A percentile compares a stretch with the other conserved stretches of the same genome.
These are phyloP conservation scores for Cyberlindnera japonica DNA, from an alignment of 805 yeast genomes.

Conservation along the genomic window DNA sequence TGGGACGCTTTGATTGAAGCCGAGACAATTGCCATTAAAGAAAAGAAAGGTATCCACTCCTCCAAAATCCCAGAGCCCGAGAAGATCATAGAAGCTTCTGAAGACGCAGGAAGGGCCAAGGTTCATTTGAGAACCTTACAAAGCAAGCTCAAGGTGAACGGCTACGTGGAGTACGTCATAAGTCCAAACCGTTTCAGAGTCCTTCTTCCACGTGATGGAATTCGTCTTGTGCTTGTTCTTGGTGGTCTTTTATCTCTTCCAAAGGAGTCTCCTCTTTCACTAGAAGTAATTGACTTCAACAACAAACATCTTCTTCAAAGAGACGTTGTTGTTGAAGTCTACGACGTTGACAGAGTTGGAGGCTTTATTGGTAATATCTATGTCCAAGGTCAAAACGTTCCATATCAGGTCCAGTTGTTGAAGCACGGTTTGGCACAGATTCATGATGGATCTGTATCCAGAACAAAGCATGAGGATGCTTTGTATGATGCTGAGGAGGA, in stretches of 20 bases:
- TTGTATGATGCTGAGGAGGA: conserved; percentile 57
- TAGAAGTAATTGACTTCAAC: conserved; percentile 52
- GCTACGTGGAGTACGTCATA: conserved; percentile 67
- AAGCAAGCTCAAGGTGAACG: conserved; percentile 60
- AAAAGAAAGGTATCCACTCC: conserved; percentile 59
- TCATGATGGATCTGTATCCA: conserved; percentile 61
- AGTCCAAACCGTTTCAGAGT: conserved; percentile 67
- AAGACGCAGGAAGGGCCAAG: conserved; percentile 64
- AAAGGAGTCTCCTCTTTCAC: conserved; percentile 36
- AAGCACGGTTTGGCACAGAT: conserved; percentile 59
- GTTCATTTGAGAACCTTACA: conserved; percentile 68
- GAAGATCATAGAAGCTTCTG: conserved; percentile 76
- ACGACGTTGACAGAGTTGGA: conserved; percentile 71
- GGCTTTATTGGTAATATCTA: conserved; percentile 74
- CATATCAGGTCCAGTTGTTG: conserved; percentile 56
- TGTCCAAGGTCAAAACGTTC: conserved; percentile 45
- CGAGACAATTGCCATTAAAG: conserved; percentile 55
- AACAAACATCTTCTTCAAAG: conserved; percentile 60
- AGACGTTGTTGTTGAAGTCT: conserved; percentile 66
- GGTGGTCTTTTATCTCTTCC: conserved; percentile 60
- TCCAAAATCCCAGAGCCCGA: conserved; percentile 54
- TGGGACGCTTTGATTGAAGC: conserved; percentile 77
- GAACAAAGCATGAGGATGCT: conserved; percentile 51
- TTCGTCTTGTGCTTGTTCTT: conserved; percentile 63
- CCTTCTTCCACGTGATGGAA: conserved; percentile 65